Evolutionary conservation across 140 eudicot species (phyloP).

Genomic region (Senecio squalidus): DNA sequence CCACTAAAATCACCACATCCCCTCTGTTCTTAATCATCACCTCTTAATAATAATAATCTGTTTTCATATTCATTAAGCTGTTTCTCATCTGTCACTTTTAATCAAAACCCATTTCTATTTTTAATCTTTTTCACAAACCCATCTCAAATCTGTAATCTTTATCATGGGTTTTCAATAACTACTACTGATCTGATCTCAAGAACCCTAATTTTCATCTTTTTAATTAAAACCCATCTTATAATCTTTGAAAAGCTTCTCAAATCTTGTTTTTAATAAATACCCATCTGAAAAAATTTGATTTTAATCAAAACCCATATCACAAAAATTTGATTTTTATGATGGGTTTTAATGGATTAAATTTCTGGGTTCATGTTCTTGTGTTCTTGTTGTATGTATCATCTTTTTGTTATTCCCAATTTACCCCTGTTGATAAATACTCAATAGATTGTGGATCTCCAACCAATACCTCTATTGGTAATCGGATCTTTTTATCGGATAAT

Average conservation of each 20-base stretch:
- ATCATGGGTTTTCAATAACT: background rate
- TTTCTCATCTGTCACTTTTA: slow-evolving; percentile 29
- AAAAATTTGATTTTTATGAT: no score
- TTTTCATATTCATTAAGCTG: slow-evolving; percentile 13
- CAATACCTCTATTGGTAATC: slow-evolving; percentile 39
- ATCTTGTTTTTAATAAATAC: background rate
- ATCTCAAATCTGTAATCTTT: slow-evolving; percentile 3
- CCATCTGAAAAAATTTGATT: background rate
- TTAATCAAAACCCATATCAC: no score
- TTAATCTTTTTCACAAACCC: background rate
- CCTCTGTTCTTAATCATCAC: slow-evolving; percentile 12
- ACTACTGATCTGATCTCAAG: background rate
- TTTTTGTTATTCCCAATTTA: slow-evolving; percentile 31
- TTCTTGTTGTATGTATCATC: slow-evolving; percentile 10
- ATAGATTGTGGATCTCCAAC: slow-evolving; percentile 73
- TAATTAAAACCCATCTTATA: background rate
- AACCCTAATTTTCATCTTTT: background rate
- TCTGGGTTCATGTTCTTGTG: slow-evolving; percentile 24
- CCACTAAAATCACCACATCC: background rate
- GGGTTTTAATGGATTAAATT: slow-evolving; percentile 30
- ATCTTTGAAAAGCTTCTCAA: no score
- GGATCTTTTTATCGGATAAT: slow-evolving; percentile 58
- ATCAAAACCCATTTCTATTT: slow-evolving; percentile 6
- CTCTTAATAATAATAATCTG: background rate
- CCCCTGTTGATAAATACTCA: slow-evolving; percentile 48